Base-by-base conservation (phyloP, 106 monocot species). In the Phalaenopsis equestris region DNA sequence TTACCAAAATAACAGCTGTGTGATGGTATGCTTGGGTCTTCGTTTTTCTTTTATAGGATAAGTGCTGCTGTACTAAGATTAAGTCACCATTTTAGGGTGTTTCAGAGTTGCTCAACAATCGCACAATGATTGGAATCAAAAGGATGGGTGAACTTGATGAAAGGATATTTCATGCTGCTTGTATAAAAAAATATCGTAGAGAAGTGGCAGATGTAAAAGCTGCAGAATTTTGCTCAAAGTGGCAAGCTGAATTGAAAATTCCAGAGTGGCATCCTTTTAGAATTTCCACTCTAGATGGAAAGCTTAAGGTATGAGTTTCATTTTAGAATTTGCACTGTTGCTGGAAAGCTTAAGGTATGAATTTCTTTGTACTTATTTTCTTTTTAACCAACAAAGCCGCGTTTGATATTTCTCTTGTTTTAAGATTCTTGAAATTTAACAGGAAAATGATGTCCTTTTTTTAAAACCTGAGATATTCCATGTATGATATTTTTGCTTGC, bases 181-280 rank as follows among this genome's bases (percentile, higher is more conserved):
- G 89, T 81, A 84, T 81, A 23, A 5, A 70, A 56, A 89, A 42
- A 81, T 89, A 84, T 80, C 23, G 49, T 2, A 74, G 39, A 79
- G 82, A 76, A 49, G 86, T 77, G n/a, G 84, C 82, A 64, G 88
- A 86, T 56, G 5, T 84, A 78, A 86, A 82, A 79, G 79, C 82
- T 56, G 80, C 75, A 67, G 57, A 82, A 30, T 37, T 81, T 67
- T 84, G 84, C 19, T 80, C 86, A 0, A 83, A 84, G 67, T 92
- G 86, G 89, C 83, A 90, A 83, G 84, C 87, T 23, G 90, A 92
- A 55, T 56, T 92, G 23, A 84, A 23, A 55, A 77, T 84, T 9
- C 84, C 87, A 57, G 79, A 86, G 4, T 92, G 92, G 92, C 87
- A 86, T 79, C 92, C 92, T 65, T 88, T 86, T 68, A 83, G 85